A percentile compares a stretch with the other conserved stretches of the same genome.
Evolutionary conservation across 805 yeast species (phyloP).

Genomic region (Sungouiella thailandica): DNA sequence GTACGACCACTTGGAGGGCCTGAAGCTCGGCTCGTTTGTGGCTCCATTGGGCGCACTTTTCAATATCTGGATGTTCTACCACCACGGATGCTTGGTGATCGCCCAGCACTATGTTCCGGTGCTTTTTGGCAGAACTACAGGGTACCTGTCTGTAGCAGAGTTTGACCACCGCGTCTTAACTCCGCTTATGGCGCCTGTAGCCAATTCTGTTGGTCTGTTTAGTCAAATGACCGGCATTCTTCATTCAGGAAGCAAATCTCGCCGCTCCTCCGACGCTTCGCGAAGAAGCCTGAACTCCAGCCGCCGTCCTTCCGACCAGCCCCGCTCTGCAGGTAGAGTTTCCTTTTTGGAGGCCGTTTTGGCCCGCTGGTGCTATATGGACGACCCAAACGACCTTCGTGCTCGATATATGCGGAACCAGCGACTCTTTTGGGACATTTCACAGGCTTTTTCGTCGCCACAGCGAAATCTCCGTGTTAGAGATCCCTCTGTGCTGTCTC

Average conservation of each 20-base stretch:
- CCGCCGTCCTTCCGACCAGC: background rate
- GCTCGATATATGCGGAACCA: conserved; percentile 5
- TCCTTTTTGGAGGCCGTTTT: conserved; percentile 6
- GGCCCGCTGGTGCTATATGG: conserved; percentile 11
- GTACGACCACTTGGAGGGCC: background rate
- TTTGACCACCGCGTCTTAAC: background rate
- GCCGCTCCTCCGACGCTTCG: background rate
- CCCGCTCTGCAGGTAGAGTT: background rate
- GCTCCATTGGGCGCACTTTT: conserved; percentile 4
- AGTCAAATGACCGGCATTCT: background rate
- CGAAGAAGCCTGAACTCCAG: too few species aligned
- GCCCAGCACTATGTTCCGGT: conserved; percentile 7
- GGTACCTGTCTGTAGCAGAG: background rate
- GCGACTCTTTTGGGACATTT: conserved; percentile 1
- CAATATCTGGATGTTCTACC: conserved; percentile 12
- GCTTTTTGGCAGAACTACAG: background rate
- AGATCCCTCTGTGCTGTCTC: too few species aligned
- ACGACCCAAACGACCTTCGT: conserved; percentile 4
- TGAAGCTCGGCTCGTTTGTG: background rate
- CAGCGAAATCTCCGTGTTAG: too few species aligned
- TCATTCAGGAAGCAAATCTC: background rate
- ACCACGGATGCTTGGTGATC: conserved; percentile 11
- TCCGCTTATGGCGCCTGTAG: background rate
- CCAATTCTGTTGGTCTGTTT: background rate
- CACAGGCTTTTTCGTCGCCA: background rate